phyloP scores from a whole-genome alignment of 1,284 basidiomycete species.

The Sporisorium scitamineum region DNA sequence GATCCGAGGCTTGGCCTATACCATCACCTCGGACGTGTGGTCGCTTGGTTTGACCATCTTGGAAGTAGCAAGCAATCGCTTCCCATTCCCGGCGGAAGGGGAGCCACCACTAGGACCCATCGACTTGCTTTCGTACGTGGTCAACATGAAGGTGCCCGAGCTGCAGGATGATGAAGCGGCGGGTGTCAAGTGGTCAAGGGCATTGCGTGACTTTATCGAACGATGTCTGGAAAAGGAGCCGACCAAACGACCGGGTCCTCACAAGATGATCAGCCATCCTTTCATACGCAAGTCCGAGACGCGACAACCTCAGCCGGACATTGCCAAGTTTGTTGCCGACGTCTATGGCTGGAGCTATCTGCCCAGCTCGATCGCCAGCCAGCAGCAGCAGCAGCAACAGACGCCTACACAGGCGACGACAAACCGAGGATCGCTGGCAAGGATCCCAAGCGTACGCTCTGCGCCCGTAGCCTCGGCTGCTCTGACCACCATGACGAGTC shows the following conservation, averaged over 20 bases:
- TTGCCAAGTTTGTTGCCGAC: conserved; percentile 80
- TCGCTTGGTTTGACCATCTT: conserved; percentile 92
- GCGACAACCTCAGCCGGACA: conserved; percentile 76
- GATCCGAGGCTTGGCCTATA: conserved; percentile 87
- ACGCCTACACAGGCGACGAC: conserved; percentile 43
- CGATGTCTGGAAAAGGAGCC: conserved; percentile 77
- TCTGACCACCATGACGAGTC: conserved; percentile 10
- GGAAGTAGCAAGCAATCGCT: conserved; percentile 92
- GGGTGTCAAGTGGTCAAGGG: conserved; percentile 79
- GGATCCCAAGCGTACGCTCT: conserved; percentile 47
- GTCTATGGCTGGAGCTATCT: conserved; percentile 81
- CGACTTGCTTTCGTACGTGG: conserved; percentile 92
- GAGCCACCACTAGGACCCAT: conserved; percentile 79
- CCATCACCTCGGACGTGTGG: conserved; percentile 97
- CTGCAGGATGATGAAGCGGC: conserved; percentile 74
- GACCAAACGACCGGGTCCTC: conserved; percentile 81
- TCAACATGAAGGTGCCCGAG: conserved; percentile 83
- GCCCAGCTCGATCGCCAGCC: conserved; percentile 36
- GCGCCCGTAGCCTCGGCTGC: conserved; percentile 40
- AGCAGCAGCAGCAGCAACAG: conserved; percentile 29
- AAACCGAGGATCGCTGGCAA: conserved; percentile 16
- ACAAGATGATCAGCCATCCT: conserved; percentile 84
- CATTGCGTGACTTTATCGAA: conserved; percentile 92
- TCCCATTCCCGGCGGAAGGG: conserved; percentile 90
- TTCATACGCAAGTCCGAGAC: conserved; percentile 85